Evolutionary conservation across 345 rosid genomes (phyloP).

Genomic region (Gossypium rotundifolium): DNA sequence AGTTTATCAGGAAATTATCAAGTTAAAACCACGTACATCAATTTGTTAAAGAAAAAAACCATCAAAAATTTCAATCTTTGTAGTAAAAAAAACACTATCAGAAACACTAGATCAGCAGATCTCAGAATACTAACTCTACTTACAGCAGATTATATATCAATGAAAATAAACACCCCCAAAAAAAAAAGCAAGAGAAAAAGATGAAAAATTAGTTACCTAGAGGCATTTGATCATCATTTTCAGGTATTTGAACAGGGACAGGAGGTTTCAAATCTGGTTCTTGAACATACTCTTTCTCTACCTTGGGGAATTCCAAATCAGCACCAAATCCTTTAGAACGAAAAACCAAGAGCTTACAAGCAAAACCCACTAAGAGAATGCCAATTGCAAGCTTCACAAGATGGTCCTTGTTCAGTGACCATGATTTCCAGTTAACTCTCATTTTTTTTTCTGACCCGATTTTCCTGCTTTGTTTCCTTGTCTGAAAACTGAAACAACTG

Average conservation of each 20-base stretch:
- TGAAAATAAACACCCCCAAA: not conserved
- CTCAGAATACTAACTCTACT: conserved; percentile 9
- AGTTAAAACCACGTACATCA: not conserved
- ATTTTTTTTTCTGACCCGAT: conserved; percentile 28
- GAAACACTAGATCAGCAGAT: conserved; percentile 18
- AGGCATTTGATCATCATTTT: conserved; percentile 44
- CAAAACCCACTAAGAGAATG: conserved; percentile 47
- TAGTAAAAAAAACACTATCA: not conserved
- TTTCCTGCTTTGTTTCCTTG: not conserved
- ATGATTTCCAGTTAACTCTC: conserved; percentile 43
- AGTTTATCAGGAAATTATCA: not conserved
- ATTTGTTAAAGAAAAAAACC: not conserved
- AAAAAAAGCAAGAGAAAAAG: not conserved
- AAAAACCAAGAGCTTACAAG: conserved; percentile 45
- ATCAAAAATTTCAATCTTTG: conserved; percentile 8
- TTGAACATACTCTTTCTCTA: conserved; percentile 13
- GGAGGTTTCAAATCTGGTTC: not conserved
- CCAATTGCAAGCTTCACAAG: conserved; percentile 45
- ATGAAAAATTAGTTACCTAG: conserved; percentile 32
- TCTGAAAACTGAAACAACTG: not conserved
- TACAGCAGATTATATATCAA: not conserved
- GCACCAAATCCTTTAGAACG: conserved; percentile 29
- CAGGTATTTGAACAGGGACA: conserved; percentile 21
- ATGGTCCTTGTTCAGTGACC: conserved; percentile 35
- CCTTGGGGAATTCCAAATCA: conserved; percentile 19